Base-by-base conservation (phyloP, 805 yeast genomes). In the Teunomyces kruisii region DNA sequence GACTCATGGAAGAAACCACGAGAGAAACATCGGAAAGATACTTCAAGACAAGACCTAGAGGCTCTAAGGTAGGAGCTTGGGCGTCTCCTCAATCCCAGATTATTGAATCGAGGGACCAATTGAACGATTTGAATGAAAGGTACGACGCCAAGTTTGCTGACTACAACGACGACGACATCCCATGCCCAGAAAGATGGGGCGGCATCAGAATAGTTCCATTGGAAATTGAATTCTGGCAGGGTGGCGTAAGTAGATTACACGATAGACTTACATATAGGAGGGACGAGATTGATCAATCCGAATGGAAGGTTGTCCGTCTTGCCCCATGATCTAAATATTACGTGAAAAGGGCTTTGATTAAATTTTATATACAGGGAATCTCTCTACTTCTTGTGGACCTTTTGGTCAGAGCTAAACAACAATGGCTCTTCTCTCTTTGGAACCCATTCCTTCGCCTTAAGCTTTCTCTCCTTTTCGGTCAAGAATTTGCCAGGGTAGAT, bases 151-250 rank as follows among this genome's bases (percentile, higher is more conserved):
- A 81, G 60, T 88, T 88, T 50, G 78, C 81, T 50, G 81, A 75
- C 32, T 62, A 67, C 33, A 55, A 56, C 9, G 85, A 77, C 42
- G 79, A 79, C 29, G 81, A 83, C 31, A 81, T 94, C 36, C 95
- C 96, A 24, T 86, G 96, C 52, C 99, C 99, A 12, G 91, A 87
- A 29, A 84, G 72, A 62, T 94, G 99, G 99, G 99, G 98, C 44
- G 99, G 99, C 0, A 62, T 94, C 40, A 77, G 96, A 58, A 75
- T 94, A 13, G 81, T 86, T 33, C 99, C 99, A 4, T 68, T 88
- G 38, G 96, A 89, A 60, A 78, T 92, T 53, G 99, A 94, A 68
- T 94, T 92, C 61, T 94, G 98, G 97, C 99, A 94, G 70, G 99
- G 99, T 13, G 81, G 99, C 51, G 75, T 78, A 48, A 84, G 88